These are phyloP conservation scores for Fusarium sp. DNA, from an alignment of 2,329 filamentous ascomycete species.

Conservation along the genomic window DNA sequence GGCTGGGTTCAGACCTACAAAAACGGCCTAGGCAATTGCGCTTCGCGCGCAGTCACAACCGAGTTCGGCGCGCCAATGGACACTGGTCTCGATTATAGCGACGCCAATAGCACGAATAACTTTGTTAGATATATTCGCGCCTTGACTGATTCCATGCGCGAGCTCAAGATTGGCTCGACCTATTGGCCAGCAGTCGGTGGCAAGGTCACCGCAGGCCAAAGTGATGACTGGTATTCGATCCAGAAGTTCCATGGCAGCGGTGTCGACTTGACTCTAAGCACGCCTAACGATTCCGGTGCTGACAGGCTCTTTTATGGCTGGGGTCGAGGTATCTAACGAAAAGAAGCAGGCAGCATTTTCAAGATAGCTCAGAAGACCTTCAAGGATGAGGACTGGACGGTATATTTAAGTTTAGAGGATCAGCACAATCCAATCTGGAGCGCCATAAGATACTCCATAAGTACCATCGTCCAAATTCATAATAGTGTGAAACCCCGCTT, in stretches of 20 bases:
- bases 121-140: background rate
- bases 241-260: background rate
- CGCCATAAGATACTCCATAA: background rate
- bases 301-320: background rate
- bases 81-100: background rate
- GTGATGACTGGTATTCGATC: background rate
- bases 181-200: background rate
- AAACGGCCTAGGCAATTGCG: background rate
- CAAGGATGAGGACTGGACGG: background rate
- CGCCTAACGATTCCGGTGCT: background rate
- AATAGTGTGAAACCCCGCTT: background rate
- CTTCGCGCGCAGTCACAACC: background rate
- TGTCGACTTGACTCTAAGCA: background rate
- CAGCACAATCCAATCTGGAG: background rate
- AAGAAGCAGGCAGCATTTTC: background rate
- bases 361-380: accelerated
- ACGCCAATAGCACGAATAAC: background rate
- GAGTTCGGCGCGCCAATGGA: background rate
- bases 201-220: background rate
- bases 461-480: accelerated
- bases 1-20: background rate
- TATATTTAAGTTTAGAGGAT: background rate
- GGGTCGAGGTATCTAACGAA: background rate
- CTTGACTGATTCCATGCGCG: background rate
- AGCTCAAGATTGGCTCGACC: background rate